phyloP scores from a whole-genome alignment of 1,284 basidiomycete genomes.

The Neotropicomus parvogracilis region DNA sequence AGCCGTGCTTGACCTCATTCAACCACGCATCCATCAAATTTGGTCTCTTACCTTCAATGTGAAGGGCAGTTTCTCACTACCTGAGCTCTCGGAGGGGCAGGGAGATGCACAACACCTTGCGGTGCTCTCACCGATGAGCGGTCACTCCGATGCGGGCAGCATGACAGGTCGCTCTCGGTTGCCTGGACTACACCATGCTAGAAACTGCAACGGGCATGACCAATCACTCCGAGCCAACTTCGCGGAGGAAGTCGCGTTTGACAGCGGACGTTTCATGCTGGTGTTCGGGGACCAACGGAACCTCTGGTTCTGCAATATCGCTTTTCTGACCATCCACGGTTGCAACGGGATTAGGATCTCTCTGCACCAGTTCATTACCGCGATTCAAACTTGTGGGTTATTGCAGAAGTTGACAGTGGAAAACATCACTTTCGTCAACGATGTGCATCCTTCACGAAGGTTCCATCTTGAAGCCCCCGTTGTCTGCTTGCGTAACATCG shows the following conservation, averaged over 20 bases:
- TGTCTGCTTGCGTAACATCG: constrained; percentile 2
- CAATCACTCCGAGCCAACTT: neutral
- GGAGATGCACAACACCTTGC: neutral
- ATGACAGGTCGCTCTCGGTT: neutral
- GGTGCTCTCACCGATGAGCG: constrained; percentile 1
- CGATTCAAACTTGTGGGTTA: constrained; percentile 1
- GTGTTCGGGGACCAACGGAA: neutral
- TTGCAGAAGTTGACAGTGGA: constrained; percentile 6
- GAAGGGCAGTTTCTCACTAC: constrained; percentile 4
- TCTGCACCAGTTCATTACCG: constrained; percentile 2
- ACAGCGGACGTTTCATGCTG: neutral
- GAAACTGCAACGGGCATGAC: neutral
- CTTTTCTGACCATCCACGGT: constrained; percentile 1
- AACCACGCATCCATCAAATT: constrained; percentile 3
- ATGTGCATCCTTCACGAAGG: constrained; percentile 10
- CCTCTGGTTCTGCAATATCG: constrained; percentile 8
- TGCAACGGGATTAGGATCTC: constrained; percentile 1
- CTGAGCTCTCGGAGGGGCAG: constrained; percentile 9
- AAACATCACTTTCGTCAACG: constrained; percentile 9
- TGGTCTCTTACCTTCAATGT: constrained; percentile 8
- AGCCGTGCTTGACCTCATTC: constrained; percentile 1
- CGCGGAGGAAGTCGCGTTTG: neutral
- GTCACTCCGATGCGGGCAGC: neutral
- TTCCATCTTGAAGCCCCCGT: constrained; percentile 12
- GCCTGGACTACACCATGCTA: neutral